Conservation (phyloP, 305 asterid genomes). For the Plantago rigida region DNA sequence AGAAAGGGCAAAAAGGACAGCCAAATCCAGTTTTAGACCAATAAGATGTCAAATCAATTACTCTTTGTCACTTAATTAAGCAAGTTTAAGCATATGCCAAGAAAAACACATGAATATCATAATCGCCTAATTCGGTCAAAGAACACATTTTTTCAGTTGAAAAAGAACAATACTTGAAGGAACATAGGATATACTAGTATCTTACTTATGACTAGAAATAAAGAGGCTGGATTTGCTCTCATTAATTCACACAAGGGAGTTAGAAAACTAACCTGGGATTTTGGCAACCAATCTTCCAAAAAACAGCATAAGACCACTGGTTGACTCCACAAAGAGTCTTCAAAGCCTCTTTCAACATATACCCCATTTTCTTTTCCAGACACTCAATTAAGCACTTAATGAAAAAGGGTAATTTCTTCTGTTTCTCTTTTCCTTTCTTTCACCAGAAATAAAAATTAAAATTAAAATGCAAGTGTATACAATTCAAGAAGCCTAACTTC, state of each 20-base stretch:
- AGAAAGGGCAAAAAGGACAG: constrained; percentile 30
- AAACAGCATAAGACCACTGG: constrained; percentile 95
- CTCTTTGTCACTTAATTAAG: constrained; percentile 1
- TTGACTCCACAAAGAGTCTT: constrained; percentile 93
- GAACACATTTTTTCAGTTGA: background rate
- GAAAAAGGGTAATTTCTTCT: no score
- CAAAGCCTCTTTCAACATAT: constrained; percentile 84
- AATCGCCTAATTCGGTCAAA: background rate
- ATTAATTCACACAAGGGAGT: constrained; percentile 17
- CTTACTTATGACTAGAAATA: background rate
- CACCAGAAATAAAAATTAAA: background rate
- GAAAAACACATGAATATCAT: background rate
- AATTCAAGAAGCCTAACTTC: constrained; percentile 52
- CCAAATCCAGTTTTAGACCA: constrained; percentile 37
- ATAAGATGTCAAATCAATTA: constrained; percentile 33
- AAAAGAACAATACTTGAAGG: constrained; percentile 34
- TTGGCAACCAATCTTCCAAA: constrained; percentile 92
- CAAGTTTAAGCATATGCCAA: constrained; percentile 11
- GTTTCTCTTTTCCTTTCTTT: background rate
- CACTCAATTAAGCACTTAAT: constrained; percentile 20
- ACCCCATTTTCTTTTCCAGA: constrained; percentile 51
- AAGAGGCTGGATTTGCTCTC: background rate
- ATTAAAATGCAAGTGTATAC: background rate
- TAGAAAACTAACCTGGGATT: constrained; percentile 69
- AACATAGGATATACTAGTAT: constrained; percentile 16